Base-by-base conservation (phyloP, 306 rosid genomes). In the Oemleria cerasiformis region DNA sequence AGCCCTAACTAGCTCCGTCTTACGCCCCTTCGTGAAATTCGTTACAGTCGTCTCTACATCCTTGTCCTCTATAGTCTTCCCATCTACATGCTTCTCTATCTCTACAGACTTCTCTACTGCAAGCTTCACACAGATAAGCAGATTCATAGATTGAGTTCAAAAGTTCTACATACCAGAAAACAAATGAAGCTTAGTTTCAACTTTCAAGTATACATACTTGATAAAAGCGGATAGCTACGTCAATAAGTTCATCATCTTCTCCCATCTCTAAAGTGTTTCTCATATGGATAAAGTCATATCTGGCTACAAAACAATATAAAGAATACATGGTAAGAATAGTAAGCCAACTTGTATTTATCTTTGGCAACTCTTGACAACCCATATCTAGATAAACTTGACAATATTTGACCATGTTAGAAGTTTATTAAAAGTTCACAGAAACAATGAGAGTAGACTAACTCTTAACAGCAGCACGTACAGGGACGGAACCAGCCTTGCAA, bases 11-110 rank as follows among this genome's bases (percentile, higher is more conserved):
- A 78, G 91, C 62, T 78, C 88, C 70, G 93, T 68, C 78, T 71
- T 85, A 50, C 96, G 88, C 47, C 97, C 96, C 77, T 82, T 78
- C 23, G 97, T 89, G 84, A 92, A 92, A 74, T 84, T 85, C 80
- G 73, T 25, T 25, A 25, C 30, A 25, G 30, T 25, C 30, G 30
- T 25, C 30, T 25, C 30, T 25, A 25, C 30, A 25, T 25, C 30
- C 30, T 25, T 25, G 1, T 25, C 30, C 30, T 25, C 30, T 25
- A 25, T 25, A 25, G 30, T 25, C 30, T 25, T 25, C 30, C 30
- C 30, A 25, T 25, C 30, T 25, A 25, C 30, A 25, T 25, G 30
- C 30, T 25, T 25, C 30, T 25, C 30, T 2, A 25, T 25, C 30
- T 1, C 30, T 25, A 25, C 30, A 25, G 30, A 25, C 30, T 25